These are phyloP conservation scores for Tanozyma kutaoensis DNA, from an alignment of 805 yeast genomes.

Conservation along the genomic window DNA sequence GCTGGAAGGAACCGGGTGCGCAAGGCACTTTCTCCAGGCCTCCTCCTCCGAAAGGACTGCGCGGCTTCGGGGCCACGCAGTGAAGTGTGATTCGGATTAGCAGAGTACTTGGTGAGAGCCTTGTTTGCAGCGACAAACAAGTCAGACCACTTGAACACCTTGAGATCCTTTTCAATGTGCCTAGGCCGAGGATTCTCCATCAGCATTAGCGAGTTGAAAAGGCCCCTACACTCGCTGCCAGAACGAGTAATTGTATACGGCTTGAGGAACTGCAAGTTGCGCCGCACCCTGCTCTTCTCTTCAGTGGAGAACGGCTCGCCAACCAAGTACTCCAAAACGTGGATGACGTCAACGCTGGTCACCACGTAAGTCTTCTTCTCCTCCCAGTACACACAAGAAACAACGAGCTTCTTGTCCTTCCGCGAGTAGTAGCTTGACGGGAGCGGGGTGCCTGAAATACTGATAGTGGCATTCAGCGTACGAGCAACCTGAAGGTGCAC, in stretches of 20 bases:
- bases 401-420: constrained; percentile 29
- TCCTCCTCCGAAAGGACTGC: too few species aligned
- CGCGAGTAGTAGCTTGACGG: background rate
- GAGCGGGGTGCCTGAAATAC: background rate
- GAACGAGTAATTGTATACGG: constrained; percentile 47
- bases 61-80: too few species aligned
- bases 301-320: constrained; percentile 44
- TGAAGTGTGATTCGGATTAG: constrained; percentile 6
- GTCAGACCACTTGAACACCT: constrained; percentile 48
- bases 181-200: constrained; percentile 55
- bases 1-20: too few species aligned
- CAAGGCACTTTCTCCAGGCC: too few species aligned
- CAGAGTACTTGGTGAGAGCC: constrained; percentile 43
- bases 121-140: constrained; percentile 40
- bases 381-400: constrained; percentile 49
- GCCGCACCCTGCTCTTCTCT: constrained; percentile 56
- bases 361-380: constrained; percentile 34
- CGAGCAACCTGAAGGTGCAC: constrained; percentile 28
- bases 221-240: too few species aligned
- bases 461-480: constrained; percentile 8
- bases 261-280: constrained; percentile 51
- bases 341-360: constrained; percentile 53
- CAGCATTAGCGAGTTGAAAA: constrained; percentile 35
- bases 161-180: constrained; percentile 58
- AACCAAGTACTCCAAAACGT: constrained; percentile 42